These are phyloP conservation scores for Penicillium occitanis DNA, from an alignment of 2,329 filamentous ascomycete genomes.

Conservation along the genomic window DNA sequence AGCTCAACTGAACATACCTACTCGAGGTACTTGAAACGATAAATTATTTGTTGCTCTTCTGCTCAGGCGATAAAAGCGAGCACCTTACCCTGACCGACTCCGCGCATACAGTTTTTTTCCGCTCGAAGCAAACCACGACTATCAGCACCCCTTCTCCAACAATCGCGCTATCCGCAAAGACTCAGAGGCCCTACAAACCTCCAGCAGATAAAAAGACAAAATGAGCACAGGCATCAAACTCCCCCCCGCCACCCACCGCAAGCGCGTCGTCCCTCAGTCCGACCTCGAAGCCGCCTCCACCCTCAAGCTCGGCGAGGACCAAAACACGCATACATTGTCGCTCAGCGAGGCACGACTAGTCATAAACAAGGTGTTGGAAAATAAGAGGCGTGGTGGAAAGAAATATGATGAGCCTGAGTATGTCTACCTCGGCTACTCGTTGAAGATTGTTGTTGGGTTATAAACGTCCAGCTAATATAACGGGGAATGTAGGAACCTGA, in stretches of 20 bases:
- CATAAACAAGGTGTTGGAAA: constrained; percentile 82
- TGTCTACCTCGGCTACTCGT: constrained; percentile 33
- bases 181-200: too few species aligned
- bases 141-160: background rate
- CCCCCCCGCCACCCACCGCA: constrained; percentile 41
- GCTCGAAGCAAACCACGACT: background rate
- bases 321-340: constrained; percentile 85
- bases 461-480: background rate
- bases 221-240: constrained; percentile 38
- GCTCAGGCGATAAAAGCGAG: background rate
- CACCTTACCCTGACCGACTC: background rate
- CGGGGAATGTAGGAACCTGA: constrained; percentile 58
- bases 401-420: constrained; percentile 83
- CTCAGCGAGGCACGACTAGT: constrained; percentile 89
- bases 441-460: background rate
- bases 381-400: constrained; percentile 75
- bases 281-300: constrained; percentile 84
- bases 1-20: background rate
- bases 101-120: background rate
- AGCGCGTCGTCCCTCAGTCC: constrained; percentile 44
- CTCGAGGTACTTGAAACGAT: background rate
- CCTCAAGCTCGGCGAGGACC: constrained; percentile 89
- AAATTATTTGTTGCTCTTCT: background rate
- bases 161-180: background rate
- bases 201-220: constrained; percentile 3